Conservation (phyloP, 768 basidiomycete species). For the Hortiboletus flavorubellus region DNA sequence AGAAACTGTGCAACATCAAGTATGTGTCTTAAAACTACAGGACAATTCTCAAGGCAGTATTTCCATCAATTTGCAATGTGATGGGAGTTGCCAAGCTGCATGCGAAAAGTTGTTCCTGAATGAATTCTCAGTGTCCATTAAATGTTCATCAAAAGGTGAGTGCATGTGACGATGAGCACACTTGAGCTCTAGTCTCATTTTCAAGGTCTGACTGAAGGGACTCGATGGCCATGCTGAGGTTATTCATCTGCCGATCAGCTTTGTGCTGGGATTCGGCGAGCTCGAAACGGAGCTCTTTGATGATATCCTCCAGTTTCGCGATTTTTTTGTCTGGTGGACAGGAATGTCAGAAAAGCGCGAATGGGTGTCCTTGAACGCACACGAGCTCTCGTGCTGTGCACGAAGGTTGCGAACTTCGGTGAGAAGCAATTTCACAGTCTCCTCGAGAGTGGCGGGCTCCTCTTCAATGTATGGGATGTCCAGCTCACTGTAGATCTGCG, state of each 20-base stretch:
- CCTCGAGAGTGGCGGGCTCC: not conserved
- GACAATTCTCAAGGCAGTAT: too few species aligned
- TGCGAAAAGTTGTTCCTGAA: not conserved
- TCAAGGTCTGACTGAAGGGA: not conserved
- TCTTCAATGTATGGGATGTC: not conserved
- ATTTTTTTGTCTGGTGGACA: constrained; percentile 4
- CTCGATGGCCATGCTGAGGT: not conserved
- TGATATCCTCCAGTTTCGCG: not conserved
- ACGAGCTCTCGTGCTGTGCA: not conserved
- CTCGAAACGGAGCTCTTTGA: constrained; percentile 1
- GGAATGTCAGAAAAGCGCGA: not conserved
- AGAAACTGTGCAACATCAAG: too few species aligned
- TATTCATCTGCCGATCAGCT: not conserved
- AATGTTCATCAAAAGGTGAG: too few species aligned
- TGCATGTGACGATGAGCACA: too few species aligned
- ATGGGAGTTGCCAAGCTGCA: not conserved
- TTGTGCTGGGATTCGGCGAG: not conserved
- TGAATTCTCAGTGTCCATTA: not conserved
- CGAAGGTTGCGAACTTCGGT: constrained; percentile 1
- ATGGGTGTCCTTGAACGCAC: not conserved
- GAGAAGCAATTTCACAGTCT: not conserved
- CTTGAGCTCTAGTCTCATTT: too few species aligned
- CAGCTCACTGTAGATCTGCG: not conserved
- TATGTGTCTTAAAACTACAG: too few species aligned
- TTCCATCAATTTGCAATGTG: not conserved